phyloP scores from a whole-genome alignment of 1,139 yeast genomes.

The Debaryomycetaceae sp. region DNA sequence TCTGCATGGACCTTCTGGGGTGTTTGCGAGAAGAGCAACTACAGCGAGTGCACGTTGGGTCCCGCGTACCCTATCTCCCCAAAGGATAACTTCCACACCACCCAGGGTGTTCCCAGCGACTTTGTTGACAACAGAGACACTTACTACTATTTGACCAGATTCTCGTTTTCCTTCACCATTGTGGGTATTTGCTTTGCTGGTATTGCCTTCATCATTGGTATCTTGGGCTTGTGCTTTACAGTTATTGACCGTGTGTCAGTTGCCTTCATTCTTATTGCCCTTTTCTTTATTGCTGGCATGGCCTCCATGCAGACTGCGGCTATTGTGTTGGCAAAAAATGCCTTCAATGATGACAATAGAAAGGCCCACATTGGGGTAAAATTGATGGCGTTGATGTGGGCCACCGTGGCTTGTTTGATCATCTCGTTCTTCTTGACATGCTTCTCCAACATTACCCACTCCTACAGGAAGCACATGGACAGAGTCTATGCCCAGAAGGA shows the following conservation, averaged over 20 bases:
- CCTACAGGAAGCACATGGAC: constrained; percentile 43
- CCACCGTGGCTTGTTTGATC: constrained; percentile 52
- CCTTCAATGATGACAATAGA: constrained; percentile 46
- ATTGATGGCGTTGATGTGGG: constrained; percentile 65
- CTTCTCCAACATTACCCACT: constrained; percentile 45
- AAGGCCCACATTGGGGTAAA: constrained; percentile 51
- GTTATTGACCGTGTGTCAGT: constrained; percentile 52
- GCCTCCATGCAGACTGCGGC: constrained; percentile 68
- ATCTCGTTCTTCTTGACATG: constrained; percentile 54
- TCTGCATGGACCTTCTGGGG: constrained; percentile 88
- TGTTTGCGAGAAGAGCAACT: constrained; percentile 46
- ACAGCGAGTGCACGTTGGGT: constrained; percentile 41
- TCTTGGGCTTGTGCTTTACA: constrained; percentile 42
- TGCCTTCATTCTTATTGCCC: constrained; percentile 48
- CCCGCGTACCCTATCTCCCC: constrained; percentile 71
- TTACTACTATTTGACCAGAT: constrained; percentile 66
- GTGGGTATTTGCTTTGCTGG: constrained; percentile 54
- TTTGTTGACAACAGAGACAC: constrained; percentile 55
- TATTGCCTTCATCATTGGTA: constrained; percentile 35
- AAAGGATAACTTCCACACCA: constrained; percentile 59
- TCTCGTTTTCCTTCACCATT: constrained; percentile 63
- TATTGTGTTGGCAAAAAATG: constrained; percentile 58
- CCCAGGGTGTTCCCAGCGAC: constrained; percentile 45
- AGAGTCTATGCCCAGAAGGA: constrained; percentile 25
- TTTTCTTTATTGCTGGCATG: constrained; percentile 53